Evolutionary conservation across 2,329 filamentous ascomycete genomes (phyloP).

Genomic region (Epichloe brachyelytri): DNA sequence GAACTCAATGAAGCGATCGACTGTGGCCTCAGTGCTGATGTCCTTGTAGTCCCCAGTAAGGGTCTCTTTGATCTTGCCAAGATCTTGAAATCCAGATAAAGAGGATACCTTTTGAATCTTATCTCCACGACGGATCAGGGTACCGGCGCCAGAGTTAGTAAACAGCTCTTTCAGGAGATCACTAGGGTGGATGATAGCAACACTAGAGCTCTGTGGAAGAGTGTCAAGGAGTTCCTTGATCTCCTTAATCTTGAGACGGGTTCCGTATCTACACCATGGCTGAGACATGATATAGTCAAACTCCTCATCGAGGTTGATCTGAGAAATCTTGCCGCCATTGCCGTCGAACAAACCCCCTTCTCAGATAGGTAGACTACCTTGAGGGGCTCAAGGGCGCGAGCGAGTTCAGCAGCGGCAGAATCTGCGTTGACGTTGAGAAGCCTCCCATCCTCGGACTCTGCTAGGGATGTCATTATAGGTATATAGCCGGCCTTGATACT

Average conservation of each 20-base stretch:
- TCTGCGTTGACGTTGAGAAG: conserved; percentile 97
- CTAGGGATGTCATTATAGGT: conserved; percentile 91
- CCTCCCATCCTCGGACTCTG: conserved; percentile 81
- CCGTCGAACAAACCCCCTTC: conserved; percentile 95
- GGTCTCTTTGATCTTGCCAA: conserved; percentile 66
- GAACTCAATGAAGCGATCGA: conserved; percentile 75
- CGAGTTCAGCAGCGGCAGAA: conserved; percentile 86
- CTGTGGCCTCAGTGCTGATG: conserved; percentile 67
- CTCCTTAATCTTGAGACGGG: conserved; percentile 91
- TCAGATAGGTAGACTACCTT: conserved; percentile 99
- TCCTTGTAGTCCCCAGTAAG: conserved; percentile 72
- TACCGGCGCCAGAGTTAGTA: conserved; percentile 89
- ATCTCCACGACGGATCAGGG: conserved; percentile 80
- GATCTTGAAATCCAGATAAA: conserved; percentile 61
- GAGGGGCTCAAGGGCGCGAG: conserved; percentile 74
- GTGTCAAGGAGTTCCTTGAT: conserved; percentile 87
- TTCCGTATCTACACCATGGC: conserved; percentile 90
- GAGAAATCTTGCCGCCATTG: conserved; percentile 87
- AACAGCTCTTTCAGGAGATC: conserved; percentile 95
- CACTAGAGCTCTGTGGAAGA: conserved; percentile 81
- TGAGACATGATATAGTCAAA: conserved; percentile 87
- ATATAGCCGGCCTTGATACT: conserved; percentile 75
- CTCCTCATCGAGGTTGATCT: conserved; percentile 95
- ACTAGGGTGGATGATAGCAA: conserved; percentile 93
- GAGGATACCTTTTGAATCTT: conserved; percentile 67